Evolutionary conservation across 805 yeast genomes (phyloP), one percentile per base, ranked within the genome.

Genomic region (Saturnispora mendoncae): DNA sequence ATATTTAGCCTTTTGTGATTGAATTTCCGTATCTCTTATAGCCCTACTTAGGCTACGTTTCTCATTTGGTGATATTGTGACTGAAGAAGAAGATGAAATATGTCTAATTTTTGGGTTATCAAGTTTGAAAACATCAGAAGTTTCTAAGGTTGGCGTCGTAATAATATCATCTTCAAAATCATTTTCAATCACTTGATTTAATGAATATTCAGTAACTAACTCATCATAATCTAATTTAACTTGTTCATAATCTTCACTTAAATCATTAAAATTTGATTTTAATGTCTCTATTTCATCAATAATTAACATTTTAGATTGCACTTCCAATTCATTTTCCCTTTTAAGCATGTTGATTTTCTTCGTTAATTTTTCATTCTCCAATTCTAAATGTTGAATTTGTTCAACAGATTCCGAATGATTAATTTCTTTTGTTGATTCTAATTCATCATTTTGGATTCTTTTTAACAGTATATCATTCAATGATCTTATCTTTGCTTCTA

Each of bases 211-310:
- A 15, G 53, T 54, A 18, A 53, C 46, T 13, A 57, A 33, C 14
- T 53, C 57, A 7, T 58, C 60, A 34, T 54, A 56, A 39, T 58
- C 60, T 36, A 45, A 42, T 44, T 57, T 55, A 15, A 61, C 31
- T 15, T 47, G 41, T 20, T 57, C 55, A 41, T 56, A 55, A 28
- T 51, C 56, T 19, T 41, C 45, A 34, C 57, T 58, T 2, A 60
- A 41, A 32, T 60, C 59, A 4, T 39, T 31, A 37, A 47, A 53
- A 41, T 68, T 67, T 39, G 61, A 64, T 34, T 70, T 65, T 45
- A 73, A 57, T 48, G 60, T 57, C 50, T 74, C 80, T 33, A 74
- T 61, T 55, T 74, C 78, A 49, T 73, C 78, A 36, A 74, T 71
- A 39, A 74, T 68, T 35, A 70, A 58, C 44, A 68, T 61, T 48